Conservation (phyloP, 148 eudicot genomes). For the Diospyros kaki region DNA sequence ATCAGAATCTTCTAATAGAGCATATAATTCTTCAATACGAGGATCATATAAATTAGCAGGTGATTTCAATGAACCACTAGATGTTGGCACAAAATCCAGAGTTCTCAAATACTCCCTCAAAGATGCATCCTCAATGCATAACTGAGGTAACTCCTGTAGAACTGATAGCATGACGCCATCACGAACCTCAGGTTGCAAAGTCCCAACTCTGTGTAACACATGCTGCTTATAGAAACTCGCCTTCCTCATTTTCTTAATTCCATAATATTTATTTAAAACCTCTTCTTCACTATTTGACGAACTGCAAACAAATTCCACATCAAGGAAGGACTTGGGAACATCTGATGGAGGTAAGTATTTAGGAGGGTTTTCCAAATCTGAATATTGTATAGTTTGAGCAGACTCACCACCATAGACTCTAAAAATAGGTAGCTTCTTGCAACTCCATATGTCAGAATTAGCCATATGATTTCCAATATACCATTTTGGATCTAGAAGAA, state of each 20-base stretch:
- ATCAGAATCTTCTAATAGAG: slow-evolving; percentile 80
- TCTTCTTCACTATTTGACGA: slow-evolving; percentile 67
- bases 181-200: slow-evolving; percentile 63
- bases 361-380: slow-evolving; percentile 59
- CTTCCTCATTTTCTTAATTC: slow-evolving; percentile 74
- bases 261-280: slow-evolving; percentile 59
- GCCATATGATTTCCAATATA: slow-evolving; percentile 62
- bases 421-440: slow-evolving; percentile 80
- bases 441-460: slow-evolving; percentile 50
- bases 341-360: slow-evolving; percentile 72
- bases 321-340: slow-evolving; percentile 60
- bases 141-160: slow-evolving; percentile 78
- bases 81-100: slow-evolving; percentile 76
- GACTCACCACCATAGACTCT: slow-evolving; percentile 59
- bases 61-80: slow-evolving; percentile 54
- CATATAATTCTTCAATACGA: slow-evolving; percentile 83
- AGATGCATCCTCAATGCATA: slow-evolving; percentile 75
- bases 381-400: slow-evolving; percentile 41
- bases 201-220: slow-evolving; percentile 54
- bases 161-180: slow-evolving; percentile 76
- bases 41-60: slow-evolving; percentile 83
- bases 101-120: slow-evolving; percentile 67
- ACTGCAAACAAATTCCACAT: slow-evolving; percentile 54
- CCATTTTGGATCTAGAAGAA: slow-evolving; percentile 87
- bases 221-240: slow-evolving; percentile 60